Evolutionary conservation across 2,329 filamentous ascomycete genomes (phyloP).

Genomic region (Fusarium sp.): DNA sequence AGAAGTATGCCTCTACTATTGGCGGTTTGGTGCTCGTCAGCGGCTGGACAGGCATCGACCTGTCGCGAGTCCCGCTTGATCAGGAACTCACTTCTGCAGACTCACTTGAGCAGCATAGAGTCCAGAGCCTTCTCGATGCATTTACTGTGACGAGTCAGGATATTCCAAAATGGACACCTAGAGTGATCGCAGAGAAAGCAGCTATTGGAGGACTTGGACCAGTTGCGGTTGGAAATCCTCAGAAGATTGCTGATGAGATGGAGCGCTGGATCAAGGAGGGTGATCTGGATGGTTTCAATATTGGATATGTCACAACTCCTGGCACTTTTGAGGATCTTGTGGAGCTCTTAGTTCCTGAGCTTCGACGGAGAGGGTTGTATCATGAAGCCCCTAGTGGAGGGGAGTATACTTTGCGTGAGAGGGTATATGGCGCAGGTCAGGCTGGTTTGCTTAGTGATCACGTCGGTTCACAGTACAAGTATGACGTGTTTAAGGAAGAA

Average conservation of each 20-base stretch:
- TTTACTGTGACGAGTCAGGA: slow-evolving; percentile 62
- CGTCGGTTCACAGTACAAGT: slow-evolving; percentile 69
- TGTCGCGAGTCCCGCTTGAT: slow-evolving; percentile 67
- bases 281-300: slow-evolving; percentile 57
- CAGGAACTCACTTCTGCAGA: slow-evolving; percentile 67
- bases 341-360: slow-evolving; percentile 48
- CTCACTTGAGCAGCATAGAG: slow-evolving; percentile 64
- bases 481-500: slow-evolving; percentile 70
- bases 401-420: slow-evolving; percentile 66
- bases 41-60: slow-evolving; percentile 71
- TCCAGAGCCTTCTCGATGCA: slow-evolving; percentile 61
- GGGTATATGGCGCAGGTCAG: slow-evolving; percentile 71
- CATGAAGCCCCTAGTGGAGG: slow-evolving; percentile 47
- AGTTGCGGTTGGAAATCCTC: slow-evolving; percentile 53
- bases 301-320: slow-evolving; percentile 58
- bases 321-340: slow-evolving; percentile 52
- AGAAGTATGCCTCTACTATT: slow-evolving; percentile 64
- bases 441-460: slow-evolving; percentile 68
- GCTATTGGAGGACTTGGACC: slow-evolving; percentile 56
- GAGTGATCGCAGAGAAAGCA: slow-evolving; percentile 55
- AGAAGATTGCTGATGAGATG: slow-evolving; percentile 59
- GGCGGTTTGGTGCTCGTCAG: slow-evolving; percentile 67
- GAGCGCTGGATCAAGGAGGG: slow-evolving; percentile 59
- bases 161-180: slow-evolving; percentile 59
- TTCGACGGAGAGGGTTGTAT: slow-evolving; percentile 48